These are phyloP conservation scores for Porcisia hertigi DNA, from an alignment of 208 protist genomes.

Conservation along the genomic window DNA sequence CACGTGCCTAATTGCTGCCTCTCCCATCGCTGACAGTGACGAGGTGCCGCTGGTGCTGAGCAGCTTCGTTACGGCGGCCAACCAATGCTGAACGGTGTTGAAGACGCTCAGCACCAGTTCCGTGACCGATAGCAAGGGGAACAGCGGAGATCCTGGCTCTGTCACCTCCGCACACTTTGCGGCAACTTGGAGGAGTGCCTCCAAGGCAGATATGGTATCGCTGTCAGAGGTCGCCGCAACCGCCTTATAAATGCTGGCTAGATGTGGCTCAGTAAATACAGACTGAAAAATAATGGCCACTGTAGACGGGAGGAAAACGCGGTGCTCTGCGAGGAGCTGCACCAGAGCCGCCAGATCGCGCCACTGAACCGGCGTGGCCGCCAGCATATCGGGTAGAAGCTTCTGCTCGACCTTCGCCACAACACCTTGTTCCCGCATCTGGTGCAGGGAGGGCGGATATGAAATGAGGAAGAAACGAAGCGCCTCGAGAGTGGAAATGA, in stretches of 20 bases:
- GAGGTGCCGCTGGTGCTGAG: background rate
- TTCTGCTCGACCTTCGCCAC: conserved; percentile 45
- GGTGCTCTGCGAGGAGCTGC: conserved; percentile 43
- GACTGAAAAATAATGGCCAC: conserved; percentile 17
- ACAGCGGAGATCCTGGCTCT: background rate
- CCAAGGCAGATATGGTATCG: conserved; percentile 6
- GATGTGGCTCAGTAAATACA: conserved; percentile 30
- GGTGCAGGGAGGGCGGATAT: conserved; percentile 55
- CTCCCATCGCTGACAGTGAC: background rate
- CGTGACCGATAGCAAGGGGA: conserved; percentile 9
- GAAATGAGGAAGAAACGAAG: conserved; percentile 55
- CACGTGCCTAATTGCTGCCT: conserved; percentile 19
- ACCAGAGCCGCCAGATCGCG: conserved; percentile 36
- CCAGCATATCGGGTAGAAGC: conserved; percentile 41
- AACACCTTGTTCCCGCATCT: conserved; percentile 39
- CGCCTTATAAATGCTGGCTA: conserved; percentile 7
- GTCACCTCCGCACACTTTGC: background rate
- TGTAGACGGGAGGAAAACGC: conserved; percentile 33
- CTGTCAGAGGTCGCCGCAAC: background rate
- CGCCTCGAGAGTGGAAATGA: conserved; percentile 48
- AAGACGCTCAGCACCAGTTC: conserved; percentile 23
- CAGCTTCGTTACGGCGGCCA: conserved; percentile 19
- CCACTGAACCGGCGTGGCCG: conserved; percentile 10
- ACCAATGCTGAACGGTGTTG: conserved; percentile 7
- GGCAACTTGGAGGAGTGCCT: conserved; percentile 1